Evolutionary conservation across 768 basidiomycete genomes (phyloP), one percentile per base, ranked within the genome.

Genomic region (Xerocomus brunneocitrinus): DNA sequence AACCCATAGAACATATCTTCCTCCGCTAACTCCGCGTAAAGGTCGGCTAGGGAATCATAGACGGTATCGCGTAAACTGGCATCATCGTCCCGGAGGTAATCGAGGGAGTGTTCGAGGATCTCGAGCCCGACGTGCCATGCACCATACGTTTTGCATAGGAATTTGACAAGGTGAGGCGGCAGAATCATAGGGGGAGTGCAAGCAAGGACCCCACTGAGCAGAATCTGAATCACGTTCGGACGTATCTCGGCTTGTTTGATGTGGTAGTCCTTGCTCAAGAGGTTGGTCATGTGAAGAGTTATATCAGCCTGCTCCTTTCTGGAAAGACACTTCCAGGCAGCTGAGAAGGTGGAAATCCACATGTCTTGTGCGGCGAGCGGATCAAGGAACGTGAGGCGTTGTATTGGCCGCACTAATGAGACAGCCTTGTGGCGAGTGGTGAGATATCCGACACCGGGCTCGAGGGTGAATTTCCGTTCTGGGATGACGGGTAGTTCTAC

Each of bases 1-100:
- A 97, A 73, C 0, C 97, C 97, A 65, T 99, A 95, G 68, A 98
- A 97, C 72, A 97, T 80, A 67, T 99, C 97, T 57, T 98, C 95
- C 72, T 99, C 97, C 3, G 84, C 85, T 41, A 99, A 72, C 65
- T 99, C 97, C 1, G 95, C 92, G 61, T 98, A 99, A 6, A 98
- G 77, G 64, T 98, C 97, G 14, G 92, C 89, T 30, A 99, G 77
- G 1, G 97, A 91, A 67, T 97, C 95, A 52, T 83, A 84, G 42
- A 92, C 84, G 42, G 84, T 87, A 47, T 98, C 94, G 13, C 87
- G 84, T 14, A 93, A 75, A 31, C 79, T 78, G 30, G 81, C 76
- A 56, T 97, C 91, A 52, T 93, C 89, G 41, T 93, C 90, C 46
- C 86, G 84, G 28, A 85, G 77, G 47, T 82, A 73, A 35, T 93